Conservation (phyloP, 2,329 filamentous ascomycete genomes). For the Daldinia eschscholtzii region DNA sequence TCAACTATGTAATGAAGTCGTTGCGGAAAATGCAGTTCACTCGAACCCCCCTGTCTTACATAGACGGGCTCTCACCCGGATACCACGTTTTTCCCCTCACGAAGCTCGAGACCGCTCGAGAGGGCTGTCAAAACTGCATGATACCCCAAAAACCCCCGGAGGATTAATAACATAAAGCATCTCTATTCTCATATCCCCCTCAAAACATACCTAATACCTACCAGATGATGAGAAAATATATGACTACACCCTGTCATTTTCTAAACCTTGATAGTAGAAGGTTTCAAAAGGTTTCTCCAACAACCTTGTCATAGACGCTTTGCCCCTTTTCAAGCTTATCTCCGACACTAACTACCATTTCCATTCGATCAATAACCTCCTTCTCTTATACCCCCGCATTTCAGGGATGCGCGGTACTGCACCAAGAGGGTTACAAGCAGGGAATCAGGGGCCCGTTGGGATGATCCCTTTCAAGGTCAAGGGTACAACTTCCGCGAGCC, state of each 20-base stretch:
- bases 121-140: conserved; percentile 43
- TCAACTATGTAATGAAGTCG: conserved; percentile 34
- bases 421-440: conserved; percentile 33
- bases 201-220: background rate
- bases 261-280: conserved; percentile 1
- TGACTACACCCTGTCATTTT: background rate
- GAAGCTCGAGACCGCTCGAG: conserved; percentile 23
- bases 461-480: conserved; percentile 42
- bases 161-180: conserved; percentile 37
- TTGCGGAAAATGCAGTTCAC: conserved; percentile 28
- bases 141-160: conserved; percentile 45
- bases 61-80: conserved; percentile 38
- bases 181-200: conserved; percentile 24
- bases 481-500: conserved; percentile 47
- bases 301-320: conserved; percentile 21
- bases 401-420: conserved; percentile 38
- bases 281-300: conserved; percentile 11
- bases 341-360: conserved; percentile 38
- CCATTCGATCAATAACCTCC: conserved; percentile 28
- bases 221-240: conserved; percentile 12
- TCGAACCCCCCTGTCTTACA: conserved; percentile 24
- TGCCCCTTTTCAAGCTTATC: conserved; percentile 44
- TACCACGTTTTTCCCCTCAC: conserved; percentile 46
- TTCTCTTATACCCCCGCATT: conserved; percentile 41
- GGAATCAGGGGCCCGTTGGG: conserved; percentile 37